Base-by-base conservation (phyloP, 2,329 filamentous ascomycete species). In the Arthroderma sp. region DNA sequence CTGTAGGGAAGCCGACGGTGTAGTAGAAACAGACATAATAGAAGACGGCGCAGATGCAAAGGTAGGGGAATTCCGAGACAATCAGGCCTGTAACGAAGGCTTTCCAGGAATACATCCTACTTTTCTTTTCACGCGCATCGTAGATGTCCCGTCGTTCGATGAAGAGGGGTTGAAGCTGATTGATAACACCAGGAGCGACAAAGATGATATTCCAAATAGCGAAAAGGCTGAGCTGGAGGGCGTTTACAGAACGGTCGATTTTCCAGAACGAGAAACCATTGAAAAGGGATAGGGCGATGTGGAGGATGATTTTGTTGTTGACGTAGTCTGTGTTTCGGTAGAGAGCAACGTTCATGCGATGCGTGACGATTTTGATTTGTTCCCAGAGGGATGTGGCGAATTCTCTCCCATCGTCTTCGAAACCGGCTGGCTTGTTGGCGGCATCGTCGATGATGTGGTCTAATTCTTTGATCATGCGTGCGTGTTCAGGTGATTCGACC, bases 241-340 rank as follows among this genome's bases (percentile, higher is more conserved):
- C 72, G 8, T 58, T 63, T 0, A 74, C 65, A 0, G 65, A 68
- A 42, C 71, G 57, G 1, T 73, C 74, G 28, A 80, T 68, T 58
- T 69, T 72, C 62, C 79, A 77, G 55, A 79, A 80, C 0, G 71
- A 70, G 51, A 80, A 80, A 1, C 75, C 77, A 54, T 75, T 78
- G 62, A 79, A 77, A 0, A 80, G 66, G 0, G 70, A 73, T 0
- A 68, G 69, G 10, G 65, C 62, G 22, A 79, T 62, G 69, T 59
- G 66, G 1, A 80, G 62, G 0, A 66, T 61, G 1, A 70, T 57
- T 42, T 71, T 70, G 54, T 70, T 70, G 59, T 66, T 67, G 47
- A 68, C 58, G 44, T 70, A 70, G 15, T 22, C 15, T 3, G 15
- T 22, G 15, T 22, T 22, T 22, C 15, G 15, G 15, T 22, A 22